Percentiles rank a stretch among this genome's conserved stretches.
phyloP scores from a whole-genome alignment of 306 rosid genomes.

The Vigna hirtella region DNA sequence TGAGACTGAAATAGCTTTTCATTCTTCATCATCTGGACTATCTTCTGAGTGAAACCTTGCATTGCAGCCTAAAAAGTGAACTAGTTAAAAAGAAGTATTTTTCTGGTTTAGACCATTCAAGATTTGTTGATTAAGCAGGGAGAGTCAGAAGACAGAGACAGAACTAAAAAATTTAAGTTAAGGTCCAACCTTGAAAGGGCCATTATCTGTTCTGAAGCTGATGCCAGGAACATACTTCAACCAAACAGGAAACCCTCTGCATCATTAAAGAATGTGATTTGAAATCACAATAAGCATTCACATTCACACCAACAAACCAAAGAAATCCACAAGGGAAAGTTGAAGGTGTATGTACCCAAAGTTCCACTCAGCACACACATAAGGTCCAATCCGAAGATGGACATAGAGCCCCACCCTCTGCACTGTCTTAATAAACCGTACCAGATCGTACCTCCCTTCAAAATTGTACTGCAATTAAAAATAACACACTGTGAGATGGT shows the following conservation, averaged over 20 bases:
- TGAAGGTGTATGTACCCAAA: slow-evolving; percentile 69
- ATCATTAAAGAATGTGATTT: slow-evolving; percentile 34
- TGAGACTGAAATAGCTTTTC: slow-evolving; percentile 88
- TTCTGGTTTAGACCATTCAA: slow-evolving; percentile 1
- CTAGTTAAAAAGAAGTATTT: slow-evolving; percentile 1
- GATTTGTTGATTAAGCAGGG: background rate
- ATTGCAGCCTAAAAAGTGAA: slow-evolving; percentile 69
- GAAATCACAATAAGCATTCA: background rate
- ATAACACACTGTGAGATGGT: background rate
- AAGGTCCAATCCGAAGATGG: slow-evolving; percentile 98
- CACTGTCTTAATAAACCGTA: slow-evolving; percentile 85
- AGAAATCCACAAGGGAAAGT: background rate
- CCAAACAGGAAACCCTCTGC: slow-evolving; percentile 98
- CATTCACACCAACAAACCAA: slow-evolving; percentile 22
- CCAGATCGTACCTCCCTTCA: slow-evolving; percentile 93
- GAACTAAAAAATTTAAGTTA: background rate
- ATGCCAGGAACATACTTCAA: slow-evolving; percentile 95
- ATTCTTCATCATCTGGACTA: slow-evolving; percentile 91
- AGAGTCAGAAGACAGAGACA: slow-evolving; percentile 1
- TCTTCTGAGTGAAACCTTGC: slow-evolving; percentile 91
- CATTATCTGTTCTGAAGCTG: slow-evolving; percentile 93
- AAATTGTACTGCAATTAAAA: slow-evolving; percentile 73
- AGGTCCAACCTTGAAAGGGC: slow-evolving; percentile 87
- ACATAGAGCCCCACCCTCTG: slow-evolving; percentile 90
- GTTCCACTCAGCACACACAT: slow-evolving; percentile 97